A percentile compares a stretch with the other conserved stretches of the same genome.
These are phyloP conservation scores for Neopestalotiopsis sp. DNA, from an alignment of 2,329 filamentous ascomycete genomes.

Conservation along the genomic window DNA sequence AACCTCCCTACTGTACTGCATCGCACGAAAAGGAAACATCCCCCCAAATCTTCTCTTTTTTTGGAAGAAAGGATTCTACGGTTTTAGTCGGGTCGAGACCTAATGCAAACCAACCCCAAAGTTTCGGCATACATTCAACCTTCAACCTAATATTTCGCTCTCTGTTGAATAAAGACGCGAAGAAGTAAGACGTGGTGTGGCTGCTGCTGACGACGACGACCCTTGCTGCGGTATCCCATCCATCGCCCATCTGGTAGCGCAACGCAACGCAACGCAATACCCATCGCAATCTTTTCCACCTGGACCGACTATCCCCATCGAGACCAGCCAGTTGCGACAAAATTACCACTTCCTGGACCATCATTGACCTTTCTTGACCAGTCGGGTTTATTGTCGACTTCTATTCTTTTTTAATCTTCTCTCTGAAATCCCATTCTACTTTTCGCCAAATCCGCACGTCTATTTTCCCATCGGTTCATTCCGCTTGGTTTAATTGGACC, in stretches of 20 bases:
- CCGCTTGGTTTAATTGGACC: slow-evolving; percentile 7
- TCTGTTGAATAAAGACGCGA: neutral
- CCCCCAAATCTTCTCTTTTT: neutral
- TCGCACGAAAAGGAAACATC: neutral
- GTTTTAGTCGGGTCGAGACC: neutral
- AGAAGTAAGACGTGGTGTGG: slow-evolving; percentile 5
- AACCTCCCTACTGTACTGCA: slow-evolving; percentile 3
- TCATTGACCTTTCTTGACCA: neutral
- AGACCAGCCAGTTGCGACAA: neutral
- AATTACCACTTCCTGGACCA: neutral
- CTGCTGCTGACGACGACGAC: slow-evolving; percentile 5
- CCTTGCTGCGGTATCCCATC: slow-evolving; percentile 1
- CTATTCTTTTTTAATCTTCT: neutral
- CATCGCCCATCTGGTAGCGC: neutral
- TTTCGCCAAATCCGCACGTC: neutral
- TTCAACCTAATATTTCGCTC: slow-evolving; percentile 9
- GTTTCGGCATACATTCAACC: slow-evolving; percentile 1
- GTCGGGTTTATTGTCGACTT: neutral
- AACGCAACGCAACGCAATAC: neutral
- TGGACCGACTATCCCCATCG: neutral
- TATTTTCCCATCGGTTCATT: slow-evolving; percentile 10
- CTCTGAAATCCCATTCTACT: neutral
- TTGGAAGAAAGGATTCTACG: neutral
- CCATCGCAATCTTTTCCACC: neutral
- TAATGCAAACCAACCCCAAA: neutral